Percentiles rank a stretch among this genome's conserved stretches.
phyloP scores from a whole-genome alignment of 2,329 filamentous ascomycete genomes.

The Lecanosticta acicola region DNA sequence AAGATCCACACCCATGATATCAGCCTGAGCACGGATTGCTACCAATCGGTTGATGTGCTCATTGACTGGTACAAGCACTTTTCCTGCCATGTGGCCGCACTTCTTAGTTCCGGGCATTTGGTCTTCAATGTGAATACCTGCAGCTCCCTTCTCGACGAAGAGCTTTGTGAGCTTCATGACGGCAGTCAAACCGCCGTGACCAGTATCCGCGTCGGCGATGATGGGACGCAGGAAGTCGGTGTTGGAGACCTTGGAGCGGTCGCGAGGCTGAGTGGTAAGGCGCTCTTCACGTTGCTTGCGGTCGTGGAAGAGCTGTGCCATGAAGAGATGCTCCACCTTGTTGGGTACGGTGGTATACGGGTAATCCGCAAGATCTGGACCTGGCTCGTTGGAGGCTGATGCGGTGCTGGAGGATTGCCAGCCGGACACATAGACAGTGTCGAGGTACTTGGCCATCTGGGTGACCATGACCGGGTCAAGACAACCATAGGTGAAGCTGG shows the following conservation, averaged over 20 bases:
- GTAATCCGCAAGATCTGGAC: conserved; percentile 96
- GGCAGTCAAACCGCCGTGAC: conserved; percentile 93
- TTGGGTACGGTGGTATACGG: conserved; percentile 91
- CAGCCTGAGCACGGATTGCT: conserved; percentile 92
- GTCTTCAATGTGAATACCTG: conserved; percentile 97
- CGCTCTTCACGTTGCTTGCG: conserved; percentile 97
- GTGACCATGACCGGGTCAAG: conserved; percentile 97
- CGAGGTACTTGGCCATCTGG: conserved; percentile 98
- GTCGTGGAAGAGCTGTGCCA: conserved; percentile 98
- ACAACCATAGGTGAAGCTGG: conserved; percentile 94
- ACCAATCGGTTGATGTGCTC: conserved; percentile 98
- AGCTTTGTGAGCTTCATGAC: conserved; percentile 99
- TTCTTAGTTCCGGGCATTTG: conserved; percentile 98
- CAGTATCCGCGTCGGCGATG: conserved; percentile 93
- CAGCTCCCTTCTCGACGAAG: conserved; percentile 92
- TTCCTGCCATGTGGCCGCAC: conserved; percentile 98
- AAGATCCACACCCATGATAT: conserved; percentile 94
- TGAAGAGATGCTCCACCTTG: conserved; percentile 96
- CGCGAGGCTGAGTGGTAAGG: conserved; percentile 64
- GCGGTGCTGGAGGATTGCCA: conserved; percentile 98
- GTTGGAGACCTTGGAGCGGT: conserved; percentile 69
- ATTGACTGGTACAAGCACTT: conserved; percentile 91
- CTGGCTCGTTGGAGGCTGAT: conserved; percentile 89
- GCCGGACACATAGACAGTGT: conserved; percentile 97
- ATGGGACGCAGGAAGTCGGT: conserved; percentile 94